A percentile compares a stretch with the other conserved stretches of the same genome.
phyloP scores from a whole-genome alignment of 2,329 filamentous ascomycete species.

The Pseudopyrenochaeta lycopersici region DNA sequence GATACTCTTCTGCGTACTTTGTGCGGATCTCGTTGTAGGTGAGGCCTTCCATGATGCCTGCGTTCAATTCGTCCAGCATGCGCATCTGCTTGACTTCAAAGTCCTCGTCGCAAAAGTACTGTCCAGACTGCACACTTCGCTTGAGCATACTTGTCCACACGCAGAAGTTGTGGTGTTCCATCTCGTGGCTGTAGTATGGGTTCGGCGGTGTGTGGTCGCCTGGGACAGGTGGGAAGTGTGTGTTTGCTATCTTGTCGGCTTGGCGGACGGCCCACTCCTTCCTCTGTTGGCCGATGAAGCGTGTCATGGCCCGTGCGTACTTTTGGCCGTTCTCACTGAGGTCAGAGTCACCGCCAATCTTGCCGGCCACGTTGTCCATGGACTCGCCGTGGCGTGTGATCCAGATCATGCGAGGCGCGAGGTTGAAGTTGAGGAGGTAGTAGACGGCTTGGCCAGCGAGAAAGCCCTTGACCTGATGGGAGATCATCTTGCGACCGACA shows the following conservation, averaged over 20 bases:
- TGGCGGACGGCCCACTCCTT: conserved; percentile 85
- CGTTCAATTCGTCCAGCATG: conserved; percentile 96
- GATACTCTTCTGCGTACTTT: conserved; percentile 83
- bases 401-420: conserved; percentile 96
- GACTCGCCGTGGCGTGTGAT: conserved; percentile 96
- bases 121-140: conserved; percentile 85
- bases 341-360: conserved; percentile 89
- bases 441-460: conserved; percentile 91
- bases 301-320: conserved; percentile 81
- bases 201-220: conserved; percentile 96
- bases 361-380: conserved; percentile 83
- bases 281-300: conserved; percentile 83
- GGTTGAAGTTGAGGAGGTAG: conserved; percentile 95
- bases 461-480: conserved; percentile 90
- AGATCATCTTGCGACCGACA: conserved; percentile 91
- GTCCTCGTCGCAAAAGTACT: conserved; percentile 93
- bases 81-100: conserved; percentile 96
- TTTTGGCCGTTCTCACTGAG: conserved; percentile 80
- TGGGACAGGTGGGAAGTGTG: conserved; percentile 86
- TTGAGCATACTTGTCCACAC: conserved; percentile 98
- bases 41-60: conserved; percentile 91
- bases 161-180: conserved; percentile 84
- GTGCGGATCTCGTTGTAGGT: conserved; percentile 89
- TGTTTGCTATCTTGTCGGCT: conserved; percentile 76
- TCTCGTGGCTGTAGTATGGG: conserved; percentile 71